Conservation (phyloP, 768 basidiomycete genomes). For the Podaxis pistillaris region DNA sequence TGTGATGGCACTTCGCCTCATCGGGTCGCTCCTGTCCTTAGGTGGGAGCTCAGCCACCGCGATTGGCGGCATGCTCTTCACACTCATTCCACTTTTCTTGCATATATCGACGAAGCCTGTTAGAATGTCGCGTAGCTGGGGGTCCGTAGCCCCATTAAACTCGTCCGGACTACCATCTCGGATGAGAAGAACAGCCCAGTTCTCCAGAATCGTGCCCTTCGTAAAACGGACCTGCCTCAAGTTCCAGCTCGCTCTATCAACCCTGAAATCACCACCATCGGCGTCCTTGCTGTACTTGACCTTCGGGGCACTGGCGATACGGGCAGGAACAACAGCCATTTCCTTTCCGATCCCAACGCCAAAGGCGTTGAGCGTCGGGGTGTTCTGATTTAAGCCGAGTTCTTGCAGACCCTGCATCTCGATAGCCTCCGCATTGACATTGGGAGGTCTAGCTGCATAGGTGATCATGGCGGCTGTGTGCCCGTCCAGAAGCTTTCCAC, state of each 20-base stretch:
- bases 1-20: conserved; percentile 47
- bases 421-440: conserved; percentile 63
- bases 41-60: conserved; percentile 46
- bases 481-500: conserved; percentile 63
- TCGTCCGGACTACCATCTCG: conserved; percentile 58
- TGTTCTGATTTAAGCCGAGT: conserved; percentile 52
- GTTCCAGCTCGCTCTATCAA: conserved; percentile 75
- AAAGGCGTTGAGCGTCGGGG: conserved; percentile 51
- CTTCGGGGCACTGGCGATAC: conserved; percentile 60
- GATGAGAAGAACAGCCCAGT: conserved; percentile 72
- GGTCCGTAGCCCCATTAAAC: conserved; percentile 54
- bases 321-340: conserved; percentile 72
- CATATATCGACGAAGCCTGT: conserved; percentile 64
- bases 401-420: conserved; percentile 56
- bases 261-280: conserved; percentile 28
- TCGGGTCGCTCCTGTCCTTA: conserved; percentile 52
- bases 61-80: conserved; percentile 36
- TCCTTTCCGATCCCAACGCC: conserved; percentile 53
- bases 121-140: conserved; percentile 44
- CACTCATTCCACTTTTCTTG: conserved; percentile 56
- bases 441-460: conserved; percentile 67
- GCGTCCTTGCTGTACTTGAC: conserved; percentile 52
- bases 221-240: conserved; percentile 64
- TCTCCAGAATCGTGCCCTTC: conserved; percentile 49
- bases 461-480: conserved; percentile 76